Conservation (phyloP, 225 moss, liverwort and hornwort genomes). For the Climacium dendroides region DNA sequence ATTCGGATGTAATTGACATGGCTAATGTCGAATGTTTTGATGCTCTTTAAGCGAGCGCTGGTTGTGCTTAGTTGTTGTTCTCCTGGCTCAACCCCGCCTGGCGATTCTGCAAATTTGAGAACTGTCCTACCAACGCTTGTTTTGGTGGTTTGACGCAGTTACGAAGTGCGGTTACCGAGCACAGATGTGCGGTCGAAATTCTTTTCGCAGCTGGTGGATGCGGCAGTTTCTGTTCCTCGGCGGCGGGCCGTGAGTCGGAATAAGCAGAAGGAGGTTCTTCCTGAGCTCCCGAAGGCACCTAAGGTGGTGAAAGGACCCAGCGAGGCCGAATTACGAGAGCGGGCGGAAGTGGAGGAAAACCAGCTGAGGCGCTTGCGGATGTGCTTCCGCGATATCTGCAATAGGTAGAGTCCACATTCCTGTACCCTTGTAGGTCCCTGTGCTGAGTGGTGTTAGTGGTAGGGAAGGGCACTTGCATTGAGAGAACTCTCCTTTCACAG, state of each 20-base stretch:
- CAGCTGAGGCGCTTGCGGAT: conserved; percentile 62
- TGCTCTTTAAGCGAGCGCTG: background rate
- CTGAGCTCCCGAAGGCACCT: conserved; percentile 69
- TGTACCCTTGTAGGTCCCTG: too few relatives aligned
- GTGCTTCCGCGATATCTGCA: conserved; percentile 77
- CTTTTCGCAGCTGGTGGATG: conserved; percentile 52
- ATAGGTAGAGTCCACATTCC: conserved; percentile 20
- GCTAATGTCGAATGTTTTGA: background rate
- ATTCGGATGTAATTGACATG: background rate
- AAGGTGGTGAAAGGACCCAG: conserved; percentile 65
- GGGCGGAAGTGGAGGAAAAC: conserved; percentile 62
- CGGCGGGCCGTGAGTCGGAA: conserved; percentile 6
- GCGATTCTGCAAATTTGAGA: background rate
- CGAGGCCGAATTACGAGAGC: conserved; percentile 59
- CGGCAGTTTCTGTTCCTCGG: conserved; percentile 29
- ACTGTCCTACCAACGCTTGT: background rate
- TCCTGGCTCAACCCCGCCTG: background rate
- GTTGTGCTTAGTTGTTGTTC: background rate
- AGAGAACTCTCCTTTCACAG: too few relatives aligned
- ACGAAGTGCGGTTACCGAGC: conserved; percentile 49
- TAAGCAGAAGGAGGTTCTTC: conserved; percentile 52
- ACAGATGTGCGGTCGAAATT: conserved; percentile 42
- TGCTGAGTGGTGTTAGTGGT: background rate
- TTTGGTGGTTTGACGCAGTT: conserved; percentile 20
- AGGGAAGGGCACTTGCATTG: background rate